A percentile compares a stretch with the other conserved stretches of the same genome.
Evolutionary conservation across 768 basidiomycete species (phyloP).

Genomic region (Favolaschia claudopus): DNA sequence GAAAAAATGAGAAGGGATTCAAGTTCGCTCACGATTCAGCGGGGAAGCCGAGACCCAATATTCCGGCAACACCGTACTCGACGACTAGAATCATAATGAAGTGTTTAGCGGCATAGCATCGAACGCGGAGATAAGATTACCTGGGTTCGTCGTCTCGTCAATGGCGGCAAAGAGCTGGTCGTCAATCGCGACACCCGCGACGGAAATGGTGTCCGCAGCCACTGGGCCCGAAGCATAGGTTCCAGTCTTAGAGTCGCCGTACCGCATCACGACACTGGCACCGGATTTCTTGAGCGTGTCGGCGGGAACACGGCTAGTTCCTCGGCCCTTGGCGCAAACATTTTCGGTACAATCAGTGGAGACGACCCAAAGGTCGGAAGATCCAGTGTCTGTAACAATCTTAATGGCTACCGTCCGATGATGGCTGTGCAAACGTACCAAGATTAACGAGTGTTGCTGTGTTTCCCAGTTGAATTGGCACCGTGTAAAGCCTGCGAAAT

Average conservation of each 20-base stretch:
- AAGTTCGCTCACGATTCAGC: constrained; percentile 62
- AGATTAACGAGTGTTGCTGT: constrained; percentile 53
- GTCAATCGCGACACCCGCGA: constrained; percentile 59
- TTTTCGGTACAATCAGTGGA: constrained; percentile 54
- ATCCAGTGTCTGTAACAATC: constrained; percentile 64
- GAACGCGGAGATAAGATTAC: neutral
- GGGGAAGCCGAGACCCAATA: constrained; percentile 76
- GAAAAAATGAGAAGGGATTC: too few species aligned
- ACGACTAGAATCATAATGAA: constrained; percentile 50
- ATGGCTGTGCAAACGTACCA: constrained; percentile 41
- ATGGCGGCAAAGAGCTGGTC: constrained; percentile 66
- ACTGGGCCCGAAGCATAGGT: constrained; percentile 66
- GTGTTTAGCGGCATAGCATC: too few species aligned
- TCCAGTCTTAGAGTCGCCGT: constrained; percentile 74
- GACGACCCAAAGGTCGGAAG: constrained; percentile 74
- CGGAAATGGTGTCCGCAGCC: constrained; percentile 57
- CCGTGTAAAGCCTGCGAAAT: constrained; percentile 51
- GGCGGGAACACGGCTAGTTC: constrained; percentile 51
- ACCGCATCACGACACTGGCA: constrained; percentile 49
- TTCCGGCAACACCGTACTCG: constrained; percentile 62
- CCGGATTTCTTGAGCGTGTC: constrained; percentile 46
- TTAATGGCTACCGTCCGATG: too few species aligned
- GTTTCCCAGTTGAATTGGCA: constrained; percentile 53
- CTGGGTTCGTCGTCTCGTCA: constrained; percentile 60
- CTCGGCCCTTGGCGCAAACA: constrained; percentile 44